Evolutionary conservation across 163 green algal genomes (phyloP).

Genomic region (Chlorella variabilis): DNA sequence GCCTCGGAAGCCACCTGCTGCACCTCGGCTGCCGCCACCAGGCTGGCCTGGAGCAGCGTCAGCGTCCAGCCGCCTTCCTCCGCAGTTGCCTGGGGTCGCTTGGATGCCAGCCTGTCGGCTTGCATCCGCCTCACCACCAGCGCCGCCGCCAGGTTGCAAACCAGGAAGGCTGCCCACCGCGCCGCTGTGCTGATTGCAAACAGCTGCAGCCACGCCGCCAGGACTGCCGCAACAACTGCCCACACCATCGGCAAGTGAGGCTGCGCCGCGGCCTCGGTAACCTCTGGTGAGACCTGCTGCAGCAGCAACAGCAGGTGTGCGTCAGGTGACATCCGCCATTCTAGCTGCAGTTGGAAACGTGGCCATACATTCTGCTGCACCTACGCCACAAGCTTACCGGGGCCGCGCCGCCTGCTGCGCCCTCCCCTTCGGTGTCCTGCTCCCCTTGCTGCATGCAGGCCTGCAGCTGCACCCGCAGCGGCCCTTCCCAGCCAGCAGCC

Average conservation of each 20-base stretch:
- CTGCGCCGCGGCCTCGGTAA: too few relatives aligned
- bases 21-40: background rate
- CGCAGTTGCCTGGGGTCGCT: background rate
- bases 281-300: too few relatives aligned
- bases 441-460: background rate
- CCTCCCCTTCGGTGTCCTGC: too few relatives aligned
- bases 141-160: background rate
- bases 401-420: background rate
- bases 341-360: too few relatives aligned
- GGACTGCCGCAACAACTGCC: background rate
- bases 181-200: background rate
- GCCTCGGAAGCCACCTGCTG: conserved; percentile 3
- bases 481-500: background rate
- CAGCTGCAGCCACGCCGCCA: conserved; percentile 11
- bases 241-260: background rate
- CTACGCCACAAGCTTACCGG: background rate
- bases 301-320: too few relatives aligned
- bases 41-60: conserved; percentile 8
- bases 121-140: background rate
- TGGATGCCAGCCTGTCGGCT: background rate
- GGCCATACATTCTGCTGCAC: too few relatives aligned
- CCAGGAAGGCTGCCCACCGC: conserved; percentile 5
- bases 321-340: too few relatives aligned
- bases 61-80: background rate
- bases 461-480: conserved; percentile 10